These are phyloP conservation scores for Ustilago xerochloae DNA, from an alignment of 1,284 basidiomycete genomes.

Conservation along the genomic window DNA sequence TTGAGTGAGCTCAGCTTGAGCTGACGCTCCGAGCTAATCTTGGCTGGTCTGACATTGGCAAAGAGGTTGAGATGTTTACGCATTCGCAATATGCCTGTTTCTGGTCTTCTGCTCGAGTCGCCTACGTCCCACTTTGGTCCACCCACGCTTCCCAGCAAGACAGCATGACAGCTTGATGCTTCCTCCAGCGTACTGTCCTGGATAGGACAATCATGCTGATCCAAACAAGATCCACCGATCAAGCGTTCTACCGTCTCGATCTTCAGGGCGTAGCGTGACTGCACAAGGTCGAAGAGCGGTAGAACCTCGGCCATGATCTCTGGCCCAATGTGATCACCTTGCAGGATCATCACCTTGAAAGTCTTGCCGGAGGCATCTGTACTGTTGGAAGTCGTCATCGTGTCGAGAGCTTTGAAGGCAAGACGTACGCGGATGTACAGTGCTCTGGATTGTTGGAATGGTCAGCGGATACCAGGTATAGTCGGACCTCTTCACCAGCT, in stretches of 20 bases:
- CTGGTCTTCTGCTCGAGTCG: slow-evolving; percentile 81
- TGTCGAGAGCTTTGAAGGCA: too few species aligned
- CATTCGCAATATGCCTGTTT: slow-evolving; percentile 86
- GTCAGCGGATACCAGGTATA: too few species aligned
- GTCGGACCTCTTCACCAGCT: too few species aligned
- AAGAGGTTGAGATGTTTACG: slow-evolving; percentile 92
- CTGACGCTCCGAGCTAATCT: slow-evolving; percentile 89
- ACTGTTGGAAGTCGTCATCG: slow-evolving; percentile 10
- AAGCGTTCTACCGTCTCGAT: slow-evolving; percentile 69
- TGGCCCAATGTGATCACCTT: slow-evolving; percentile 96
- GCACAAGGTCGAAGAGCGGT: slow-evolving; percentile 82
- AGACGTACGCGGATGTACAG: too few species aligned
- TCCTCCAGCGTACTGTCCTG: slow-evolving; percentile 77
- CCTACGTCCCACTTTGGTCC: slow-evolving; percentile 96
- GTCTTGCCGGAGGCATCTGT: slow-evolving; percentile 8
- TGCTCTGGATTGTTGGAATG: too few species aligned
- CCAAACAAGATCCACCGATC: slow-evolving; percentile 35
- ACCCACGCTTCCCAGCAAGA: slow-evolving; percentile 82
- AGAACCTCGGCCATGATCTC: slow-evolving; percentile 88
- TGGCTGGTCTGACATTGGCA: slow-evolving; percentile 96
- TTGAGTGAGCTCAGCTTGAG: slow-evolving; percentile 88
- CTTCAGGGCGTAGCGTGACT: slow-evolving; percentile 76
- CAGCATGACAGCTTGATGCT: slow-evolving; percentile 74
- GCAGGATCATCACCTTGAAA: slow-evolving; percentile 82
- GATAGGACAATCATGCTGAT: slow-evolving; percentile 40